Conservation (phyloP, 73 alveolate species). For the Durusdinium trenchii region DNA sequence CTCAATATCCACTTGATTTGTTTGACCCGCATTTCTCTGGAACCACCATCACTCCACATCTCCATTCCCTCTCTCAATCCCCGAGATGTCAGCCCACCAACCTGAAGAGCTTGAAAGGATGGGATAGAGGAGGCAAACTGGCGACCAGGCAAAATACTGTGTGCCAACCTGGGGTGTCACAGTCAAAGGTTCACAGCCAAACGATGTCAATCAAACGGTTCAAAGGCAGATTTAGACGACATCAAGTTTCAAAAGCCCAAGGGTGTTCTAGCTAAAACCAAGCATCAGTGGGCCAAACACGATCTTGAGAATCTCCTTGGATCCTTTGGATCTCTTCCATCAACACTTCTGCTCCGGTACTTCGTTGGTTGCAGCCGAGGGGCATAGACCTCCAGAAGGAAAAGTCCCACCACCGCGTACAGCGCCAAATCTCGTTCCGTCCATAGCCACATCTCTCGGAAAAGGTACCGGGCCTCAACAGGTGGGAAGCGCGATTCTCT, state of each 20-base stretch:
- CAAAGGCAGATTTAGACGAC: too few species aligned
- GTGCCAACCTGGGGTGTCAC: conserved; percentile 83
- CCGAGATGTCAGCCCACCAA: background rate
- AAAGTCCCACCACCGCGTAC: conserved; percentile 89
- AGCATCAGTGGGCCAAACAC: too few species aligned
- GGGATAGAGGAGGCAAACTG: conserved; percentile 89
- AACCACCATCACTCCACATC: too few species aligned
- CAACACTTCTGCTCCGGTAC: background rate
- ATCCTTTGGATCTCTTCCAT: too few species aligned
- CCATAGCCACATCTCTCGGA: conserved; percentile 95
- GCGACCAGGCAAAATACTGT: conserved; percentile 95
- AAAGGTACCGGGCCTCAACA: conserved; percentile 88
- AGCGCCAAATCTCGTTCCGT: conserved; percentile 90
- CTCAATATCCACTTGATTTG: too few species aligned
- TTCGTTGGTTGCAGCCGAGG: conserved; percentile 9
- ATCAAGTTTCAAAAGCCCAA: too few species aligned
- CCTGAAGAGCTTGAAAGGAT: conserved; percentile 92
- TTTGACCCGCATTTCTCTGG: too few species aligned
- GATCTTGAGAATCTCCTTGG: too few species aligned
- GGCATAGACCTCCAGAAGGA: conserved; percentile 84
- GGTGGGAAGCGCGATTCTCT: too few species aligned
- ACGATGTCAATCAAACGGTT: too few species aligned
- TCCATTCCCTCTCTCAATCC: background rate
- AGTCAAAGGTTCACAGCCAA: too few species aligned
- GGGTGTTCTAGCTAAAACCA: too few species aligned